These are phyloP conservation scores for Arachnomyces sp. DNA, from an alignment of 2,329 filamentous ascomycete genomes.

Conservation along the genomic window DNA sequence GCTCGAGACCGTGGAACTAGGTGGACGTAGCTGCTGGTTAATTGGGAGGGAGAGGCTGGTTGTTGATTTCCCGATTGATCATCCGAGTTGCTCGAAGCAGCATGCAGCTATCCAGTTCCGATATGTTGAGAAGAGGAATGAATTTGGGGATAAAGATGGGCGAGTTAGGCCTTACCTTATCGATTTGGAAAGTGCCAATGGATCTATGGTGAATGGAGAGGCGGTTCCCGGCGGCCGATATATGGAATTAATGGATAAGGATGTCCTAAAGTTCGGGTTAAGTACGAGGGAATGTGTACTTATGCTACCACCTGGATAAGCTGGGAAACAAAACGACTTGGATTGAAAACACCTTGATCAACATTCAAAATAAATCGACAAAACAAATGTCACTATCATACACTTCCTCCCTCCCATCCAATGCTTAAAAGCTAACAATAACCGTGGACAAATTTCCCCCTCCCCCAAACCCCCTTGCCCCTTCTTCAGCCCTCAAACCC, in stretches of 20 bases:
- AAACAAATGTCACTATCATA: slow-evolving; percentile 12
- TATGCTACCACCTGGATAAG: slow-evolving; percentile 55
- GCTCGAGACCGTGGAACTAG: slow-evolving; percentile 71
- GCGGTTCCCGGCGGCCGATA: slow-evolving; percentile 67
- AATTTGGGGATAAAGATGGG: slow-evolving; percentile 75
- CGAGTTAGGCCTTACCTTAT: slow-evolving; percentile 81
- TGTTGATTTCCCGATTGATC: slow-evolving; percentile 75
- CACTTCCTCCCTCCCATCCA: slow-evolving; percentile 8
- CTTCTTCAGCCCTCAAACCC: slow-evolving; percentile 16
- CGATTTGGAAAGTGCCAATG: slow-evolving; percentile 88
- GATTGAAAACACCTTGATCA: not conserved
- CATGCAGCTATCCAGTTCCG: slow-evolving; percentile 94
- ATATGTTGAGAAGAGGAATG: slow-evolving; percentile 70
- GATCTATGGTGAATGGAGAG: slow-evolving; percentile 72
- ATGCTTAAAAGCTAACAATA: too few species aligned
- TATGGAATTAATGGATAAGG: slow-evolving; percentile 77
- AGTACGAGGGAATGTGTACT: slow-evolving; percentile 93
- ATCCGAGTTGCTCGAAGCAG: slow-evolving; percentile 90
- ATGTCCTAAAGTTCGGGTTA: slow-evolving; percentile 78
- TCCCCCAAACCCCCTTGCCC: slow-evolving; percentile 18
- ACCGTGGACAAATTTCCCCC: too few species aligned
- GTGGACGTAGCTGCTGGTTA: slow-evolving; percentile 77
- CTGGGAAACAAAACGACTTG: not conserved
- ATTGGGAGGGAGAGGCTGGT: slow-evolving; percentile 72
- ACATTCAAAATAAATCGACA: slow-evolving; percentile 11